phyloP scores from a whole-genome alignment of 2,329 filamentous ascomycete genomes.

The Aspergillus sp. region DNA sequence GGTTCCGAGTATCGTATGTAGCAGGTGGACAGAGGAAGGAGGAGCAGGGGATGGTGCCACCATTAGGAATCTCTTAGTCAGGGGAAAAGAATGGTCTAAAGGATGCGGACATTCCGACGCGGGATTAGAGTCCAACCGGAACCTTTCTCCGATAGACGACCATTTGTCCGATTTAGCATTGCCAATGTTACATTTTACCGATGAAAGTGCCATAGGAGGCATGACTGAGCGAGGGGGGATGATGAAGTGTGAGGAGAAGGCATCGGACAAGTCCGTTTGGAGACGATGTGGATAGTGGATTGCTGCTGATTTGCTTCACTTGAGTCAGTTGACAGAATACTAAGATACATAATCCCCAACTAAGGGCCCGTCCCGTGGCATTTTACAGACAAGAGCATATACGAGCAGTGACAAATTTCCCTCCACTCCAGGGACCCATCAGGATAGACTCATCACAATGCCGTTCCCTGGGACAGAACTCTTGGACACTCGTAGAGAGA shows the following conservation, averaged over 20 bases:
- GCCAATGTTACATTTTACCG: neutral
- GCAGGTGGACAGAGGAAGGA: slow-evolving; percentile 57
- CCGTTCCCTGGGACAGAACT: neutral
- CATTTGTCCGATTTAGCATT: too few relatives aligned
- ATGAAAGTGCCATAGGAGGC: neutral
- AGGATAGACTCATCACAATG: neutral
- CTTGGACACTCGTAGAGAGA: neutral
- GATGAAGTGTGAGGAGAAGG: neutral
- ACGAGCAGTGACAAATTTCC: too few relatives aligned
- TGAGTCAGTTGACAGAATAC: neutral
- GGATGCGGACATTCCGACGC: neutral
- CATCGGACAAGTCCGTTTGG: neutral
- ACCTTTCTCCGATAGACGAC: too few relatives aligned
- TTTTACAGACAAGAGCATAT: too few relatives aligned
- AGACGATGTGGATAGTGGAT: neutral
- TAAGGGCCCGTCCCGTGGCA: too few relatives aligned
- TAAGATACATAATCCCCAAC: too few relatives aligned
- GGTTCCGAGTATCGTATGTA: slow-evolving; percentile 80
- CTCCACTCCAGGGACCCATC: neutral
- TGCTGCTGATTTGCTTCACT: neutral
- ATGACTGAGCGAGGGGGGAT: neutral
- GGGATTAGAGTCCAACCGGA: neutral
- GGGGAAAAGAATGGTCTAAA: neutral
- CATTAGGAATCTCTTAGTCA: slow-evolving; percentile 63
- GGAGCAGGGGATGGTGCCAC: slow-evolving; percentile 78